Conservation (phyloP, 2,329 filamentous ascomycete genomes). For the Pleurostoma richardsiae region DNA sequence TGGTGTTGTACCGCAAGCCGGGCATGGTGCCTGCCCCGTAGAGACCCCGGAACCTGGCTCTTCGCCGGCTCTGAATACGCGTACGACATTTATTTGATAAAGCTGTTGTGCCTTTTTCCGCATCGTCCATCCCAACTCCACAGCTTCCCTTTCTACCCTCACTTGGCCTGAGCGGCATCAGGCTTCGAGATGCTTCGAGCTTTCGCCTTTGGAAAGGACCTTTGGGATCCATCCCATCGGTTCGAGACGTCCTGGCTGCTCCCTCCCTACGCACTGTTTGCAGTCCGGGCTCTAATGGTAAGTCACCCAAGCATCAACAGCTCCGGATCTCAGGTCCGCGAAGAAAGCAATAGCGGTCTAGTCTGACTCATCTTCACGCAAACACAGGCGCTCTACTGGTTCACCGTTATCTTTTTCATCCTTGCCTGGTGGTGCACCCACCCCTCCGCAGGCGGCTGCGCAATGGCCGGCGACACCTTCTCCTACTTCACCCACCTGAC, state of each 20-base stretch:
- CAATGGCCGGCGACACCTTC: slow-evolving; percentile 52
- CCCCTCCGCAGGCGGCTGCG: slow-evolving; percentile 32
- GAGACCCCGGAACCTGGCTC: too few species aligned
- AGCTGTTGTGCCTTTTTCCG: too few species aligned
- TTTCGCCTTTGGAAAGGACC: slow-evolving; percentile 31
- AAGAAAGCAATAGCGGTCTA: too few species aligned
- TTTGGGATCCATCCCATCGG: slow-evolving; percentile 54
- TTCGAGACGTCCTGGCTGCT: slow-evolving; percentile 81
- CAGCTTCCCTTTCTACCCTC: too few species aligned
- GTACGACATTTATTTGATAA: too few species aligned
- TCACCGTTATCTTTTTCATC: slow-evolving; percentile 63
- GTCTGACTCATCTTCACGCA: neutral
- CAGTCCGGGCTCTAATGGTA: slow-evolving; percentile 49
- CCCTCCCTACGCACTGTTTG: slow-evolving; percentile 57
- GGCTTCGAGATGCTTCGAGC: slow-evolving; percentile 5
- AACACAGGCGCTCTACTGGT: slow-evolving; percentile 57
- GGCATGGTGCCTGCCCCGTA: too few species aligned
- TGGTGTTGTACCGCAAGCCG: too few species aligned
- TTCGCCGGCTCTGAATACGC: too few species aligned
- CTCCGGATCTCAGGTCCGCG: too few species aligned
- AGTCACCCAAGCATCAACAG: slow-evolving; percentile 16
- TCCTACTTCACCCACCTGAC: slow-evolving; percentile 80
- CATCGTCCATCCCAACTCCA: too few species aligned
- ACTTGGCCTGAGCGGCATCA: too few species aligned
- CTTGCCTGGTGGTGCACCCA: slow-evolving; percentile 62